Evolutionary conservation across 2,329 filamentous ascomycete genomes (phyloP).

Genomic region (Fusarium proliferatum): DNA sequence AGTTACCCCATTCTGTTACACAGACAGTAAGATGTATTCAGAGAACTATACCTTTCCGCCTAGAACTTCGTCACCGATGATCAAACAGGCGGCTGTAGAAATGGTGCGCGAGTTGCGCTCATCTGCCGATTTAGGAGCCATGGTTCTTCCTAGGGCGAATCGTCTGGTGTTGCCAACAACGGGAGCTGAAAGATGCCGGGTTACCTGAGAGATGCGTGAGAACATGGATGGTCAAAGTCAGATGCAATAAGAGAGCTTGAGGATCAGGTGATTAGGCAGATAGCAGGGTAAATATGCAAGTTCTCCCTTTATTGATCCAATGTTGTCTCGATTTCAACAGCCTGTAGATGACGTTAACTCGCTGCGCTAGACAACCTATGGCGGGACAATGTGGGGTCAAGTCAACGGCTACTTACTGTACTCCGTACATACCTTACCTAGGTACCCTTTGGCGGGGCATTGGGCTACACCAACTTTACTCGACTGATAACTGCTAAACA

Average conservation of each 20-base stretch:
- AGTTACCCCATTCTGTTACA: background rate
- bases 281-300: conserved; percentile 3
- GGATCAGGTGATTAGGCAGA: background rate
- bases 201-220: conserved; percentile 77
- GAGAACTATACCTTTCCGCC: conserved; percentile 81
- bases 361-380: conserved; percentile 7
- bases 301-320: conserved; percentile 12
- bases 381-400: conserved; percentile 28
- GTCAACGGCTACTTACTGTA: background rate
- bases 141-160: conserved; percentile 54
- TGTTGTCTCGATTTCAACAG: conserved; percentile 15
- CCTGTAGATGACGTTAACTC: conserved; percentile 35
- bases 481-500: conserved; percentile 25
- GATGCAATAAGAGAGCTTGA: conserved; percentile 5
- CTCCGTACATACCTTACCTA: background rate
- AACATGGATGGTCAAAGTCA: conserved; percentile 68
- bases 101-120: conserved; percentile 75
- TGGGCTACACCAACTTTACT: conserved; percentile 15
- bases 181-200: conserved; percentile 70
- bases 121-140: conserved; percentile 54
- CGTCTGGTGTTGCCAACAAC: conserved; percentile 50
- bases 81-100: conserved; percentile 88
- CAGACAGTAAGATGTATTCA: background rate
- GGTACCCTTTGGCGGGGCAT: conserved; percentile 31
- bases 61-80: conserved; percentile 97